Evolutionary conservation across 148 eudicot genomes (phyloP), one percentile per base, ranked within the genome.

Genomic region (Rhododendron ovatum): DNA sequence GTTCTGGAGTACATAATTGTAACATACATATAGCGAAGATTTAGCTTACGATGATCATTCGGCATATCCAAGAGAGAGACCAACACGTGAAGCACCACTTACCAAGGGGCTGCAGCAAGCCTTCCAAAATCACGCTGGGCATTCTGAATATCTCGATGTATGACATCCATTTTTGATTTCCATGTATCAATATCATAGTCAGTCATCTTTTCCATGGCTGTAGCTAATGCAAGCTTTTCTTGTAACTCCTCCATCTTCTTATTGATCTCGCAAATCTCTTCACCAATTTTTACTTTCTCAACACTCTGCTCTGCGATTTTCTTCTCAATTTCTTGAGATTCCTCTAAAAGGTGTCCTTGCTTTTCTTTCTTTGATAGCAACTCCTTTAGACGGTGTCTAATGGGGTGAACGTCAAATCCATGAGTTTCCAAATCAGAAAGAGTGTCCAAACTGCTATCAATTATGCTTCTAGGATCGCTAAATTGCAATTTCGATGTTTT

Each of bases 371-470:
- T 82, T 15, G 24, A 82, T 61, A 82, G 50, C 84, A 82, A 82
- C 84, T 82, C 84, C 55, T 53, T 81, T 30, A 81, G 26, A 33
- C 83, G 83, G 18, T 2, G 6, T 81, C 65, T 50, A 51, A 81
- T 4, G 15, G 65, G 65, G 12, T 33, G 39, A 81, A 81, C 43
- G 11, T 81, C 26, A 51, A 81, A 81, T 5, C 83, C 83, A 30
- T 81, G 67, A 53, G 35, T 53, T 81, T 81, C 65, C 83, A 81
- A 81, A 14, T 82, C 84, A 35, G 84, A 82, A 48, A 82, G 73
- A 57, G 84, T 82, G 39, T 82, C 84, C 84, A 39, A 82, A 61
- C 47, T 10, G 47, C 73, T 15, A 57, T 57, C 47, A 3, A 82
- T 59, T 11, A 39, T 39, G 84, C 50, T 39, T 82, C 57, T 61